phyloP scores from a whole-genome alignment of 148 eudicot genomes.

The Fallopia convolvulus region DNA sequence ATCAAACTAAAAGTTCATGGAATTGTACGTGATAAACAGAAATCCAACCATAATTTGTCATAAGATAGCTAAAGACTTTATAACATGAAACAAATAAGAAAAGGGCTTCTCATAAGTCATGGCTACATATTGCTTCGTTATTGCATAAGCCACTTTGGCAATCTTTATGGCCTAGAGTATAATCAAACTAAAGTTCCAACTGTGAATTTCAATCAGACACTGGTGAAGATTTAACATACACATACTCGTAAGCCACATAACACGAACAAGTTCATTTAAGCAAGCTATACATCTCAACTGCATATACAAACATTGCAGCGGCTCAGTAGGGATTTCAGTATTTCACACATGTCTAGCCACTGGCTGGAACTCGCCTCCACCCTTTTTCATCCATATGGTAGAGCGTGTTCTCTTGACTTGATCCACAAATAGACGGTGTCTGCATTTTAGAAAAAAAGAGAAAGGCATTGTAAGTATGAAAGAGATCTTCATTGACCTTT shows the following conservation, averaged over 20 bases:
- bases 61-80: no score
- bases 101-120: no score
- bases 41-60: no score
- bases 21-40: no score
- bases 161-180: no score
- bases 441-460: slow-evolving; percentile 17
- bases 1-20: no score
- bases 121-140: no score
- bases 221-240: background rate
- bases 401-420: slow-evolving; percentile 61
- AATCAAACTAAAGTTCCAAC: background rate
- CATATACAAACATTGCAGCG: background rate
- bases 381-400: slow-evolving; percentile 45
- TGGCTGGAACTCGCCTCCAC: slow-evolving; percentile 24
- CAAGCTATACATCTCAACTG: background rate
- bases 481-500: background rate
- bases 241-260: background rate
- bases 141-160: no score
- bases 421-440: slow-evolving; percentile 57
- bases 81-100: no score
- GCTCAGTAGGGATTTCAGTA: background rate
- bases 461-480: background rate
- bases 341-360: slow-evolving; percentile 20
- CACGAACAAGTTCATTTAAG: background rate
- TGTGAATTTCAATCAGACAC: background rate